Evolutionary conservation across 495 filamentous ascomycete species (phyloP).

Genomic region (Xylaria flabelliformis): DNA sequence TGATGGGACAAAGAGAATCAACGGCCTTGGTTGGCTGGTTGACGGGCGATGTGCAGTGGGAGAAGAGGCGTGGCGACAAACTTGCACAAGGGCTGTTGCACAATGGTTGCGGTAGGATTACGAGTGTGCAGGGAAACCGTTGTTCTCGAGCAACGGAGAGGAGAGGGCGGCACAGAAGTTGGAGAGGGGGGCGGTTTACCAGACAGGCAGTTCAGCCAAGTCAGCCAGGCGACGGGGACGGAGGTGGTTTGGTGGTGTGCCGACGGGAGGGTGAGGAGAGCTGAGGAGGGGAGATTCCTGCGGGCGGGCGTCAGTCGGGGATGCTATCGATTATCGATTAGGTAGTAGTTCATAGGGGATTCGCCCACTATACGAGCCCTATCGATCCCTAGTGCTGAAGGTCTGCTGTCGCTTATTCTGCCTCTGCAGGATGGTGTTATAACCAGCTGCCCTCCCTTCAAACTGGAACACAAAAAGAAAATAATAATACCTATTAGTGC

Average conservation of each 20-base stretch:
- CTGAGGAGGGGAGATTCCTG: background rate
- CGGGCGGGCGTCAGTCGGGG: background rate
- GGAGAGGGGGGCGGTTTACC: background rate
- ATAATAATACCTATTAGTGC: background rate
- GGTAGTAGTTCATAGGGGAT: conserved; percentile 18
- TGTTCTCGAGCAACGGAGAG: conserved; percentile 24
- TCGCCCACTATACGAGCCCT: conserved; percentile 16
- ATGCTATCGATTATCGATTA: conserved; percentile 16
- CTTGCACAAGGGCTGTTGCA: conserved; percentile 15
- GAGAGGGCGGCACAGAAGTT: background rate
- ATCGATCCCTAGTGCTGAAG: no score
- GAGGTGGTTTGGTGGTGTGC: conserved; percentile 8
- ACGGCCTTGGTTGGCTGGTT: conserved; percentile 1
- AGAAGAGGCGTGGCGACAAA: background rate
- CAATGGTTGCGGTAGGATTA: conserved; percentile 17
- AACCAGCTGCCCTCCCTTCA: background rate
- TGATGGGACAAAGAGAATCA: conserved; percentile 4
- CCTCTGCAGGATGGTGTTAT: background rate
- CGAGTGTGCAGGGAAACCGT: conserved; percentile 4
- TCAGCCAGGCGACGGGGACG: background rate
- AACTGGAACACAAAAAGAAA: conserved; percentile 3
- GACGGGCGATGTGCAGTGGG: background rate
- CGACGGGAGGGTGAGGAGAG: background rate
- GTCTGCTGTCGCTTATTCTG: background rate
- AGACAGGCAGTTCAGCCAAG: background rate